Evolutionary conservation across 2,329 filamentous ascomycete species (phyloP).

Genomic region (Exophiala sideris): DNA sequence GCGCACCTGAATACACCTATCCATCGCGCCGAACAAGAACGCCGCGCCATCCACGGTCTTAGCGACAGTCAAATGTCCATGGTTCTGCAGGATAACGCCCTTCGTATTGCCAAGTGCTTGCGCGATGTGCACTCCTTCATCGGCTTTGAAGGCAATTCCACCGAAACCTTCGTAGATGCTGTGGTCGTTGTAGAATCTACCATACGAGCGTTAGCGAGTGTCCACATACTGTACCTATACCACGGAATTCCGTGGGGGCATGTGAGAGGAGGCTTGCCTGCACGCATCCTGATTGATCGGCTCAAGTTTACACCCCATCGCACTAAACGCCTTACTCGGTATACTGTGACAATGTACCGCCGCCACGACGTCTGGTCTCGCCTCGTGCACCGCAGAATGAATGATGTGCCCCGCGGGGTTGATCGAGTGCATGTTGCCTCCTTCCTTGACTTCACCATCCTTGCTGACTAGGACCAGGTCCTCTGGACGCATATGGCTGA

Average conservation of each 20-base stretch:
- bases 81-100: slow-evolving; percentile 52
- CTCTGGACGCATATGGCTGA: slow-evolving; percentile 39
- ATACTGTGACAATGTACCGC: slow-evolving; percentile 59
- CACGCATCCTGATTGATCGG: slow-evolving; percentile 53
- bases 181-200: slow-evolving; percentile 34
- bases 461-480: slow-evolving; percentile 40
- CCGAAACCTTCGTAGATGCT: slow-evolving; percentile 40
- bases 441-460: slow-evolving; percentile 38
- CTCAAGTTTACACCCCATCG: slow-evolving; percentile 58
- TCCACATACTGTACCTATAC: not conserved
- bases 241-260: no score
- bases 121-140: slow-evolving; percentile 39
- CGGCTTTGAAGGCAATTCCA: slow-evolving; percentile 37
- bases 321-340: slow-evolving; percentile 60
- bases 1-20: slow-evolving; percentile 35
- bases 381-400: slow-evolving; percentile 58
- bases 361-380: slow-evolving; percentile 57
- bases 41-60: slow-evolving; percentile 50
- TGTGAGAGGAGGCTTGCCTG: not conserved
- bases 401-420: slow-evolving; percentile 56
- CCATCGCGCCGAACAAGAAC: slow-evolving; percentile 52
- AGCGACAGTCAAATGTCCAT: slow-evolving; percentile 54
- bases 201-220: not conserved
- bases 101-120: slow-evolving; percentile 50
- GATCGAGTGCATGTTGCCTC: slow-evolving; percentile 39